Evolutionary conservation across 176 grass and related monocot species (phyloP).

Genomic region (Rhynchospora tenuis): DNA sequence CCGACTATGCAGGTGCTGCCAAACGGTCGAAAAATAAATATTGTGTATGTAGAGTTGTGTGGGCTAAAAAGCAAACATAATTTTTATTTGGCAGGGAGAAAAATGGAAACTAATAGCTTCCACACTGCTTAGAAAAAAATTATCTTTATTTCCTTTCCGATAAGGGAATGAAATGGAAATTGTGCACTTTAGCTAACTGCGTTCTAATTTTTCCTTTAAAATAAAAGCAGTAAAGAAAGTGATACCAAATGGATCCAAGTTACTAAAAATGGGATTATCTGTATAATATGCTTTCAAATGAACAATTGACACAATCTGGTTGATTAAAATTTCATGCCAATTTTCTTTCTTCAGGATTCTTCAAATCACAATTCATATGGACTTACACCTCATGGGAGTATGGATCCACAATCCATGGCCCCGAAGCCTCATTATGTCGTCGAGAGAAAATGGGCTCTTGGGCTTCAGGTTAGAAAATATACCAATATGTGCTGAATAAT

Average conservation of each 20-base stretch:
- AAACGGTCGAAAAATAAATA: no score
- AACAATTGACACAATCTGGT: neutral
- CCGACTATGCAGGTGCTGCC: no score
- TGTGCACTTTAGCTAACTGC: neutral
- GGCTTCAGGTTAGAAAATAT: conserved; percentile 71
- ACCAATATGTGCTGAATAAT: conserved; percentile 16
- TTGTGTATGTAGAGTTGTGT: neutral
- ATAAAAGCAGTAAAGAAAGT: neutral
- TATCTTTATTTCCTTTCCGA: neutral
- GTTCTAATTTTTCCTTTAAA: neutral
- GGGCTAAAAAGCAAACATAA: neutral
- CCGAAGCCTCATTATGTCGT: conserved; percentile 40
- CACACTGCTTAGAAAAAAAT: neutral
- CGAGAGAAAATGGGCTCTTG: conserved; percentile 98
- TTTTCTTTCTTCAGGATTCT: conserved; percentile 11
- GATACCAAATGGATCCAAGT: neutral
- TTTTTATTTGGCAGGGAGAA: neutral
- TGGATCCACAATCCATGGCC: conserved; percentile 44
- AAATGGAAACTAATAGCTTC: neutral
- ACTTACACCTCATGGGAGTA: conserved; percentile 32
- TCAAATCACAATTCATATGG: neutral
- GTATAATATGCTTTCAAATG: neutral
- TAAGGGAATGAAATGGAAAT: neutral
- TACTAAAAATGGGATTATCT: neutral
- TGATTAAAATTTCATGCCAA: neutral